phyloP scores from a whole-genome alignment of 441 rosid species.

The Aquilaria agallochum region DNA sequence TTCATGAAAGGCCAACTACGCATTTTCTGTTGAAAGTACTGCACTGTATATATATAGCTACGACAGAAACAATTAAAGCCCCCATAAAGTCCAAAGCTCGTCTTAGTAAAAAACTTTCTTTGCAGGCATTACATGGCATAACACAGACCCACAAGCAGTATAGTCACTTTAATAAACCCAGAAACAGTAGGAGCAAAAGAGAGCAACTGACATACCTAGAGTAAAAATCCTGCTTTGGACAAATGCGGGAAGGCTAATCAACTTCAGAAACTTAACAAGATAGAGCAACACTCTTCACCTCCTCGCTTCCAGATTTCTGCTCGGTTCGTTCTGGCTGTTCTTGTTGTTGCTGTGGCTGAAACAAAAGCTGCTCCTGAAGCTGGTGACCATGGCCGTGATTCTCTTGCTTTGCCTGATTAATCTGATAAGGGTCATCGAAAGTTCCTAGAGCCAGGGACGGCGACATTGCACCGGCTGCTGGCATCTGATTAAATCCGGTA shows the following conservation, averaged over 20 bases:
- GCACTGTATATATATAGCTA: too few relatives aligned
- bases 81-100: slow-evolving; percentile 17
- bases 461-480: slow-evolving; percentile 27
- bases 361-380: slow-evolving; percentile 43
- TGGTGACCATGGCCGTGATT: slow-evolving; percentile 34
- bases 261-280: slow-evolving; percentile 28
- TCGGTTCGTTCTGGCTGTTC: slow-evolving; percentile 32
- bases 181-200: not conserved
- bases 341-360: slow-evolving; percentile 38
- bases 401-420: slow-evolving; percentile 37
- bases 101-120: slow-evolving; percentile 5
- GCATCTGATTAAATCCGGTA: slow-evolving; percentile 41
- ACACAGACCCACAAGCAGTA: too few relatives aligned
- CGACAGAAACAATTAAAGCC: slow-evolving; percentile 7
- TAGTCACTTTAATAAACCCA: not conserved
- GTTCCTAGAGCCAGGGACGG: slow-evolving; percentile 29
- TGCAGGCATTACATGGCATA: not conserved
- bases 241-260: slow-evolving; percentile 8
- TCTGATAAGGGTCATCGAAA: slow-evolving; percentile 40
- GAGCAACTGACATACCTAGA: slow-evolving; percentile 24
- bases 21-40: too few relatives aligned
- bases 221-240: slow-evolving; percentile 13
- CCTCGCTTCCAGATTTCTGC: slow-evolving; percentile 50
- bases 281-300: slow-evolving; percentile 39
- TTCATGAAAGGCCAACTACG: slow-evolving; percentile 19